A percentile compares a stretch with the other conserved stretches of the same genome.
phyloP scores from a whole-genome alignment of 306 rosid species.

The Castanopsis chinensis region DNA sequence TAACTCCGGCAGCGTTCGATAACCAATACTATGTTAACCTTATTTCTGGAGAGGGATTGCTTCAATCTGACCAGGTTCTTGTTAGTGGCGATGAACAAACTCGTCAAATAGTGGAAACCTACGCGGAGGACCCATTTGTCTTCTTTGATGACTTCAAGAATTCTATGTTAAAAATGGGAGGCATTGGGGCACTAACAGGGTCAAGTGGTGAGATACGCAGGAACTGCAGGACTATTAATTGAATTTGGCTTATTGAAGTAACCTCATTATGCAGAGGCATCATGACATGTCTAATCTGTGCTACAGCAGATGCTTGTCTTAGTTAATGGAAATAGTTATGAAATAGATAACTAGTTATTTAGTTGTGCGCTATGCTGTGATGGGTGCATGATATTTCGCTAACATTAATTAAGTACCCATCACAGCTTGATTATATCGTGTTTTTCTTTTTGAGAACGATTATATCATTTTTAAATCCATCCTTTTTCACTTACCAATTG shows the following conservation, averaged over 20 bases:
- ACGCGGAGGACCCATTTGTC: conserved; percentile 39
- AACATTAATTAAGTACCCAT: neutral
- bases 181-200: conserved; percentile 36
- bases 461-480: neutral
- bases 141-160: conserved; percentile 67
- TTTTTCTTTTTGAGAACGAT: no score
- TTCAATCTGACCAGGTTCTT: conserved; percentile 69
- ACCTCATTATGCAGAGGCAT: neutral
- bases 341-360: neutral
- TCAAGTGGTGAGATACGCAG: conserved; percentile 52
- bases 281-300: neutral
- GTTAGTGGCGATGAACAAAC: conserved; percentile 46
- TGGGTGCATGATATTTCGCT: no score
- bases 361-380: neutral
- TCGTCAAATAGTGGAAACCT: conserved; percentile 50
- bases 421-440: neutral
- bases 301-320: neutral
- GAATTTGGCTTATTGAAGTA: neutral
- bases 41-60: conserved; percentile 72
- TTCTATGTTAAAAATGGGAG: conserved; percentile 79
- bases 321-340: neutral
- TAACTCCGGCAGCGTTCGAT: conserved; percentile 74
- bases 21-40: conserved; percentile 78
- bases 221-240: conserved; percentile 47
- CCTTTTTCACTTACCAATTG: neutral